Base-by-base conservation (phyloP, 805 yeast genomes). In the Komagataella mondaviorum region DNA sequence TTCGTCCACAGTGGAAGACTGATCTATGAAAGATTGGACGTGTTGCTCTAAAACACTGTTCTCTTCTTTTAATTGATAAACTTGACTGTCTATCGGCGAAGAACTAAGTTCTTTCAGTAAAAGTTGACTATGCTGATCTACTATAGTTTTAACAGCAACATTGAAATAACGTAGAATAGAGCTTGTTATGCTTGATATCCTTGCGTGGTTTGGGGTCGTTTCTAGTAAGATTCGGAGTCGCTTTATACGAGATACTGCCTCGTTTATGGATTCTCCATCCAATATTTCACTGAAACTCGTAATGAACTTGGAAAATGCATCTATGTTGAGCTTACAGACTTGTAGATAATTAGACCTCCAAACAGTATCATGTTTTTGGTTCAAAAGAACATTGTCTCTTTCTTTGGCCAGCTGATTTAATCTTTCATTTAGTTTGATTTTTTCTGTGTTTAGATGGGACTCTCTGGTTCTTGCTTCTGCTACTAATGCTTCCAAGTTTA, bases 131-230 rank as follows among this genome's bases (percentile, higher is more conserved):
- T 81, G 83, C 48, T 81, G 83, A 45, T 72, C 68, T 2, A 81
- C 78, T 6, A 83, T 69, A 3, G 82, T 76, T 24, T 73, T 78
- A 6, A 78, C 72, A 0, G 87, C 88, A 48, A 81, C 67, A n/a
- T 76, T 75, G 55, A 79, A 77, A 57, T 80, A 83, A n/a, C 62
- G 59, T 49, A 61, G 56, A 1, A 65, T 54, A 1, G 62, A 51
- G 12, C 56, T 61, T 63, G 77, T 54, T 57, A 68, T 48, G 18
- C 70, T 71, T 44, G 63, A 59, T 16, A 66, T 56, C 23, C 64
- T 64, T 5, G 54, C 49, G 14, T 56, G 46, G n/a, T 44, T 44
- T 12, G 23, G 23, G 4, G 23, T 12, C 7, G 20, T 44, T 44
- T 12, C n/a, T 44, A n/a, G 8, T 17, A 17, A 7, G 10, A 12